Evolutionary conservation across 768 basidiomycete genomes (phyloP), one percentile per base, ranked within the genome.

Genomic region (Pleurotus eryngii): DNA sequence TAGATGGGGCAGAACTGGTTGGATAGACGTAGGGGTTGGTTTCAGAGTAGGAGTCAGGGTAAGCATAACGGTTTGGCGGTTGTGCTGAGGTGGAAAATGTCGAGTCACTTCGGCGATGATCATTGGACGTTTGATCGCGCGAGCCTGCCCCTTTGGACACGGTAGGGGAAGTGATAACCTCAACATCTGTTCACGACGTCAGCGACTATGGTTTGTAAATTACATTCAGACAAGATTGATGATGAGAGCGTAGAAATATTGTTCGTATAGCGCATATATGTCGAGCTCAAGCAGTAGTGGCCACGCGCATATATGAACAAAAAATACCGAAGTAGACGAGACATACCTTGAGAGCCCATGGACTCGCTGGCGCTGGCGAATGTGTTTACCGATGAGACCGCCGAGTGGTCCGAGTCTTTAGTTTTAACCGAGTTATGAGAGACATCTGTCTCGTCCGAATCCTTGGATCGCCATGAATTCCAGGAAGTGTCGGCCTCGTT

Each of bases 21-120:
- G 51, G 51, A 42, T 54, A 54, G 9, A 22, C 51, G 51, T 54
- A 54, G 12, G 51, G 51, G 20, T 54, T 54, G 39, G 37, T 38
- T 42, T 54, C 51, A 20, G 51, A 54, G 20, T 54, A 54, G 4
- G 51, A 54, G 42, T 54, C 51, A 20, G 51, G 51, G 24, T 54
- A 54, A 18, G 51, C 51, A 30, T 40, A 54, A 24, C 51, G 51
- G 24, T 7, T 54, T 35, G 49, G 27, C n/a, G 39, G 51, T 54
- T 40, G 20, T 37, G 51, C 51, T 18, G 51, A 54, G 39, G n/a
- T 54, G 7, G 51, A 54, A 54, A 38, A 54, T 4, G 51, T 18
- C 12, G 51, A 54, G 22, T 40, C 51, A n/a, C 37, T 18, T 22
- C 51, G 51, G 6, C 27, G 18, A 30, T 26, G 51, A 42, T n/a